Evolutionary conservation across 495 filamentous ascomycete genomes (phyloP), one percentile per base, ranked within the genome.

Genomic region (Penicillium fimorum): DNA sequence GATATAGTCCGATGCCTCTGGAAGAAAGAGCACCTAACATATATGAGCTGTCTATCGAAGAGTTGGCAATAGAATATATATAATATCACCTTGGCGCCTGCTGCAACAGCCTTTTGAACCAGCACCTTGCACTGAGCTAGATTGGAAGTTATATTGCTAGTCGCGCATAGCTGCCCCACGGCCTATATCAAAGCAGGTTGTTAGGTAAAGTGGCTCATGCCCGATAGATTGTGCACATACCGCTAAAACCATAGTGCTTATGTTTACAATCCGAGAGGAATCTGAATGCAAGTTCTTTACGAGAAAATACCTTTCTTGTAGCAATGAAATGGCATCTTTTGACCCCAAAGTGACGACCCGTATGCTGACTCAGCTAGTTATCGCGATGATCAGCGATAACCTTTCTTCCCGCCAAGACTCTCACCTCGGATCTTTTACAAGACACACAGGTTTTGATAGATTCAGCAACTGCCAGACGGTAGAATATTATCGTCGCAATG

Each of bases 1-100:
- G 58, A 96, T 92, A 77, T 96, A 97, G 73, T 96, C 92, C 55
- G 81, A 85, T 40, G 92, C 92, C 79, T 97, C 92, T 17, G 92
- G 94, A 57, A 97, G 88, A 71, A 96, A 96, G 50, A 97, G 78
- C 25, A 88, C 84, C 89, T 93, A 58, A 4, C 32, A 61, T 64
- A 27, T 33, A 50, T 29, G 4, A 40, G 46, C 18, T 45, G 7
- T 47, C 12, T 20, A 47, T 27, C 18, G 11, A 18, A 47, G 13
- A 18, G 47, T 17, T 35, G 20, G 13, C 2, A 11, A 17, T 12
- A 49, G 11, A 38, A 54, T 38, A 38, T 27, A n/a, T 6, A 18
- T 13, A 45, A 18, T 25, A 27, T 35, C 10, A 93, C 90, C 76
- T 91, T 89, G 12, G 91, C 91, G 33, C 90, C 89, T 52, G 84